Percentiles rank a stretch among this genome's conserved stretches.
These are phyloP conservation scores for Aquilaria agallochum DNA, from an alignment of 441 rosid species.

Conservation along the genomic window DNA sequence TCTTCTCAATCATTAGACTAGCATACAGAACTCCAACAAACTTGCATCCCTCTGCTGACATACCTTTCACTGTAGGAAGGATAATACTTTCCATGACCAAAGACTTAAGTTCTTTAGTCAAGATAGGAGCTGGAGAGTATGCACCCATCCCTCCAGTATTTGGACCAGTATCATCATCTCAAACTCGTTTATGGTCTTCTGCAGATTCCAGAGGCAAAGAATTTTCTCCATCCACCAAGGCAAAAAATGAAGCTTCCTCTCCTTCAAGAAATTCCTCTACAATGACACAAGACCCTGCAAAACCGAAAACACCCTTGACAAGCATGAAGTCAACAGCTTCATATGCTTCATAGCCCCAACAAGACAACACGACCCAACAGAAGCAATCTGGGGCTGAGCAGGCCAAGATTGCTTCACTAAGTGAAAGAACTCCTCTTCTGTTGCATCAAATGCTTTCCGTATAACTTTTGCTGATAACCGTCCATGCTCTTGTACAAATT, in stretches of 20 bases:
- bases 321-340: slow-evolving; percentile 92
- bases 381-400: slow-evolving; percentile 42
- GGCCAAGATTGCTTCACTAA: slow-evolving; percentile 41
- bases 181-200: too few species aligned
- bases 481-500: slow-evolving; percentile 43
- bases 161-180: too few species aligned
- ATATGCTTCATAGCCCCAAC: slow-evolving; percentile 23
- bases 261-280: slow-evolving; percentile 88
- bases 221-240: too few species aligned
- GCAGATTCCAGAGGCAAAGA: too few species aligned
- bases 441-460: slow-evolving; percentile 45
- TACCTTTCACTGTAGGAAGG: too few species aligned
- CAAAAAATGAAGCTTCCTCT: slow-evolving; percentile 77
- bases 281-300: slow-evolving; percentile 73
- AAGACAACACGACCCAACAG: slow-evolving; percentile 67
- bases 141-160: too few species aligned
- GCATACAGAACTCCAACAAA: slow-evolving; percentile 75
- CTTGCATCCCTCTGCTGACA: too few species aligned
- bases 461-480: slow-evolving; percentile 54
- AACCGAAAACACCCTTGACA: slow-evolving; percentile 70
- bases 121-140: too few species aligned
- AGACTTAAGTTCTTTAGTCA: too few species aligned
- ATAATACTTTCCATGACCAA: too few species aligned
- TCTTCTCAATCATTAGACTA: too few species aligned
- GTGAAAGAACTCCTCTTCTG: slow-evolving; percentile 21